Evolutionary conservation across 345 rosid genomes (phyloP).

Genomic region (Boechera divaricarpa): DNA sequence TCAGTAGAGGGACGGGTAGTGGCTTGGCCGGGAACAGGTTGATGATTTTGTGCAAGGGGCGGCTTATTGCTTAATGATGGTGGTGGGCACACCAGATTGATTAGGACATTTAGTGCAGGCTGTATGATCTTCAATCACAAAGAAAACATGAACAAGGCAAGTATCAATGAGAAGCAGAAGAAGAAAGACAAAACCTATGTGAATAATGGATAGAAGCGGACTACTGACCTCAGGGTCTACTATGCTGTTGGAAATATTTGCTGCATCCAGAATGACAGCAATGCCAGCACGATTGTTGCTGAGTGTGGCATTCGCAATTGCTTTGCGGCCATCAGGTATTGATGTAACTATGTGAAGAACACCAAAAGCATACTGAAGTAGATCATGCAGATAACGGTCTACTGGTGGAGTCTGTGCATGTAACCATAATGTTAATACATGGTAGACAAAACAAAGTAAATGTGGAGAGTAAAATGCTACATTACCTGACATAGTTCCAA

Average conservation of each 20-base stretch:
- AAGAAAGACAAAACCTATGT: constrained; percentile 29
- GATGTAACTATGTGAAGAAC: constrained; percentile 89
- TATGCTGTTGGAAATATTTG: constrained; percentile 76
- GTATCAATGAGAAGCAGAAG: constrained; percentile 33
- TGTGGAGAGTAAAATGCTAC: constrained; percentile 25
- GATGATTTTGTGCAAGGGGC: constrained; percentile 46
- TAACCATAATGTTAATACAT: constrained; percentile 34
- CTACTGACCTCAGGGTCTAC: constrained; percentile 90
- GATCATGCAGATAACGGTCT: constrained; percentile 93
- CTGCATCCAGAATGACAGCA: constrained; percentile 93
- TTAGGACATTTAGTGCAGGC: constrained; percentile 88
- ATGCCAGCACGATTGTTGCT: constrained; percentile 92
- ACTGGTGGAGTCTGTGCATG: constrained; percentile 88
- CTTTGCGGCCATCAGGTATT: constrained; percentile 84
- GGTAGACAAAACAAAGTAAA: constrained; percentile 20
- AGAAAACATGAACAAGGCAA: constrained; percentile 28
- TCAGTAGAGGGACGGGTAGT: constrained; percentile 53
- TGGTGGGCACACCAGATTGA: constrained; percentile 97
- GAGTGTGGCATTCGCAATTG: constrained; percentile 79
- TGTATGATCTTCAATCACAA: constrained; percentile 77
- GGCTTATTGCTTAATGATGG: constrained; percentile 96
- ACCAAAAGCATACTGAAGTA: constrained; percentile 97
- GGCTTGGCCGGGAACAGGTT: constrained; percentile 51
- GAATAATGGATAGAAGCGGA: constrained; percentile 22
- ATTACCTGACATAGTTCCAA: constrained; percentile 93